Evolutionary conservation across 805 yeast genomes (phyloP).

Genomic region (Candida corydali): DNA sequence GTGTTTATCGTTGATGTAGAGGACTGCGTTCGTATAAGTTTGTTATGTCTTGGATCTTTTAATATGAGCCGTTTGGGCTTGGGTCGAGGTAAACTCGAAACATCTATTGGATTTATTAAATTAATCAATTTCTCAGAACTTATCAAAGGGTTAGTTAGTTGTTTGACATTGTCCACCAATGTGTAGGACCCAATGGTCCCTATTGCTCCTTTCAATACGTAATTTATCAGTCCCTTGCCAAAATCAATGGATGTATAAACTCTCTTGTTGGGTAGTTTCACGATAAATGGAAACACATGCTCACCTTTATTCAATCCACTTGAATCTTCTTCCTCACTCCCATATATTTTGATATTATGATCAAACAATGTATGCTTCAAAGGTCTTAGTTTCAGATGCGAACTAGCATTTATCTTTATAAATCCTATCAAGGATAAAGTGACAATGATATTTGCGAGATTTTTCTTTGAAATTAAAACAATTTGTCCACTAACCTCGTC

Average conservation of each 20-base stretch:
- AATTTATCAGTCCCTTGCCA: constrained; percentile 79
- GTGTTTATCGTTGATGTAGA: constrained; percentile 10
- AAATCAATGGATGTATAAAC: constrained; percentile 74
- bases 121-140: constrained; percentile 56
- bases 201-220: constrained; percentile 53
- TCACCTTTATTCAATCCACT: constrained; percentile 73
- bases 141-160: constrained; percentile 25
- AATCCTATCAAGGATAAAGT: constrained; percentile 53
- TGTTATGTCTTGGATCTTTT: constrained; percentile 41
- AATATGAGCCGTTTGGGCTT: constrained; percentile 63
- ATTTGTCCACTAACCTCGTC: constrained; percentile 67
- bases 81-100: constrained; percentile 59
- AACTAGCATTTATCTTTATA: constrained; percentile 50
- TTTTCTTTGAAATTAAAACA: constrained; percentile 51
- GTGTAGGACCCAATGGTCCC: constrained; percentile 15
- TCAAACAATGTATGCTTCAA: constrained; percentile 51
- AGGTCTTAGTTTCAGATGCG: constrained; percentile 51
- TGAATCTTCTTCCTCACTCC: constrained; percentile 21
- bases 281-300: constrained; percentile 82
- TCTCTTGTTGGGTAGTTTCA: constrained; percentile 71
- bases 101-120: constrained; percentile 71
- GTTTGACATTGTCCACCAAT: constrained; percentile 9
- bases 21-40: constrained; percentile 7
- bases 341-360: constrained; percentile 58
- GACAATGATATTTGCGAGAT: constrained; percentile 50